Evolutionary conservation across 108 stramenopile species (phyloP), one percentile per base, ranked within the genome.

Genomic region (Nitzschia sp.): DNA sequence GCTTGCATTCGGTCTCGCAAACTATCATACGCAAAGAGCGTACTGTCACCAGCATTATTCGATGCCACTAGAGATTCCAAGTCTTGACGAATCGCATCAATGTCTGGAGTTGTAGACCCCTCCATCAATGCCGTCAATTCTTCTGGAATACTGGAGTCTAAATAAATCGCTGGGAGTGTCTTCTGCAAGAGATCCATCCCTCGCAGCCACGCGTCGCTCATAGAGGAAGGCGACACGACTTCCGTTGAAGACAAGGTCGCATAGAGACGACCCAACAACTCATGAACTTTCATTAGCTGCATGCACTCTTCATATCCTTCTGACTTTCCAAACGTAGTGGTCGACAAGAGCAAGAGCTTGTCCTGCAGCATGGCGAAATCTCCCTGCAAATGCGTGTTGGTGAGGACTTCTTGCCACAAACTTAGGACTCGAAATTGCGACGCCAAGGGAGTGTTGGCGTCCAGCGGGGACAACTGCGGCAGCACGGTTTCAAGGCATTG

Each of bases 351-450:
- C 9, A 61, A 22, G 17, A 61, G 26, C 38, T 41, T 61, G 25
- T 61, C 60, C 23, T 45, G 60, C 1, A 61, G 38, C 60, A 44
- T 61, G n/a, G 32, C n/a, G 25, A 61, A 61, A 26, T 61, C 60
- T 44, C 60, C 60, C 31, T 45, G 32, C 41, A 61, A 61, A 61
- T 61, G 60, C 1, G 60, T 44, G 41, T 61, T 38, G 1, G 19
- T 25, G 9, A 61, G 41, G 45, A 45, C 60, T 19, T 61, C 60
- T 45, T 61, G 17, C 60, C 60, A 61, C 2, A 61, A 45, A 1
- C 32, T 26, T 2, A 61, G 2, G 0, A 61, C 1, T 41, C 60
- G 35, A 13, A 61, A 45, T 45, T 61, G 35, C 6, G 36, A 17
- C 6, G 60, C 60, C 23, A 61, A 22, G 11, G 1, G 9, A 41